A percentile compares a stretch with the other conserved stretches of the same genome.
Conservation (phyloP, 441 rosid genomes). For the Viola pubescens region DNA sequence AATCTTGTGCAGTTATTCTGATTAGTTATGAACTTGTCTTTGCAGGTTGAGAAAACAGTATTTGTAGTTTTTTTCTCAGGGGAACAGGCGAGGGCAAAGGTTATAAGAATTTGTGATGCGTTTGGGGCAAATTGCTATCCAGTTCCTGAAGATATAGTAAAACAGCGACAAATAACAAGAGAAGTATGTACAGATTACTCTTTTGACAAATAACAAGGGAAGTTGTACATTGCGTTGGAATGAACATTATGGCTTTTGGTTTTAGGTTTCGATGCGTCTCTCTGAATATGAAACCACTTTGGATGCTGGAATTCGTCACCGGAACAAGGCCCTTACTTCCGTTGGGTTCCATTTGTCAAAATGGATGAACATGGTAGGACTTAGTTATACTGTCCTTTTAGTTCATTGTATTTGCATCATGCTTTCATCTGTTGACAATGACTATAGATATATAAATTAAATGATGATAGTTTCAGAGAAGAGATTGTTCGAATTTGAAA, state of each 20-base stretch:
- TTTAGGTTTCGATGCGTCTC: slow-evolving; percentile 77
- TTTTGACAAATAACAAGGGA: too few species aligned
- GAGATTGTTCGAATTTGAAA: too few species aligned
- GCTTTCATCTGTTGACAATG: neutral
- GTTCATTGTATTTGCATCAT: slow-evolving; percentile 1
- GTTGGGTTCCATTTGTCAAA: slow-evolving; percentile 62
- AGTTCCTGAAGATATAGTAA: slow-evolving; percentile 75
- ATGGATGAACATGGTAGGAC: slow-evolving; percentile 78
- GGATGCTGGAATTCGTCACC: slow-evolving; percentile 81
- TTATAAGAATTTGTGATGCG: slow-evolving; percentile 87
- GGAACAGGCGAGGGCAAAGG: slow-evolving; percentile 86
- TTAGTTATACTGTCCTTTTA: slow-evolving; percentile 1
- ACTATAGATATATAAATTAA: too few species aligned
- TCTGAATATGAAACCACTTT: slow-evolving; percentile 94
- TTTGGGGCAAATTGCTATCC: slow-evolving; percentile 96
- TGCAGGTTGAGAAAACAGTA: slow-evolving; percentile 78
- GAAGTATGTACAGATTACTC: slow-evolving; percentile 45
- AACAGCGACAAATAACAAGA: slow-evolving; percentile 80
- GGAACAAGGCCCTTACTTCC: slow-evolving; percentile 65
- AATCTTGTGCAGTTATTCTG: slow-evolving; percentile 14
- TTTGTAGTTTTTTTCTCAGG: slow-evolving; percentile 93
- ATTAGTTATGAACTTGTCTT: slow-evolving; percentile 13
- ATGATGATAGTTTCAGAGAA: too few species aligned
- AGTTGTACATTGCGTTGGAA: neutral
- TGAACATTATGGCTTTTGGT: slow-evolving; percentile 27